Percentiles rank a stretch among this genome's conserved stretches.
Evolutionary conservation across 345 rosid genomes (phyloP).

Genomic region (Eucalyptus sp.): DNA sequence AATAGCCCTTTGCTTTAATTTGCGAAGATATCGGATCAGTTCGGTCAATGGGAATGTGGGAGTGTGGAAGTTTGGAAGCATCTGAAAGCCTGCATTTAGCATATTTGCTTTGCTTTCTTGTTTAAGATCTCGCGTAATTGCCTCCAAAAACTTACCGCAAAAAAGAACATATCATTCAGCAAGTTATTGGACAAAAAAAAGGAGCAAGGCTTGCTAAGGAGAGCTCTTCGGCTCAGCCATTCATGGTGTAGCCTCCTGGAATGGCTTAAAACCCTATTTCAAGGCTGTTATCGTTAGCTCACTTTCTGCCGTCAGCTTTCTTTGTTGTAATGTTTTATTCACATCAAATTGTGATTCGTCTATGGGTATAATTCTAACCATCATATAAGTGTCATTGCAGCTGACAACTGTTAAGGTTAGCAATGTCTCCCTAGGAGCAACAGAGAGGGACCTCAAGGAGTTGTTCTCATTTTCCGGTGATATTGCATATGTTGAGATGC

Average conservation of each 20-base stretch:
- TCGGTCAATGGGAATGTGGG: not conserved
- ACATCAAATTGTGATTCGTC: not conserved
- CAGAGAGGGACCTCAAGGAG: conserved; percentile 57
- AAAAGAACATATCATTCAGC: not conserved
- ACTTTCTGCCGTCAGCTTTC: not conserved
- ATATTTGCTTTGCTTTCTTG: not conserved
- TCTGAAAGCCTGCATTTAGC: not conserved
- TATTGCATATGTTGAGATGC: conserved; percentile 53
- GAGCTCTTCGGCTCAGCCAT: not conserved
- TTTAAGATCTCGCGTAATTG: not conserved
- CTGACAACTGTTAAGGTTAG: conserved; percentile 41
- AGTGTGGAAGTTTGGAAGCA: not conserved
- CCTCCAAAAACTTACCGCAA: not conserved
- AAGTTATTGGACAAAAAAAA: not conserved
- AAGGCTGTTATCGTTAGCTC: not conserved
- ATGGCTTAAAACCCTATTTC: not conserved
- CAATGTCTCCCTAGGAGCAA: conserved; percentile 65
- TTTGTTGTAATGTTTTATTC: not conserved
- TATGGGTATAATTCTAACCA: not conserved
- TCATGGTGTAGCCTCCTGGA: not conserved
- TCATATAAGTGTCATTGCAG: conserved; percentile 9
- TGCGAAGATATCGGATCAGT: not conserved
- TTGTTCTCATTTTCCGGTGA: conserved; percentile 88
- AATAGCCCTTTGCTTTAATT: not conserved
- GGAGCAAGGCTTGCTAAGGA: not conserved